These are phyloP conservation scores for Lotmaria passim DNA, from an alignment of 208 protist species.

Conservation along the genomic window DNA sequence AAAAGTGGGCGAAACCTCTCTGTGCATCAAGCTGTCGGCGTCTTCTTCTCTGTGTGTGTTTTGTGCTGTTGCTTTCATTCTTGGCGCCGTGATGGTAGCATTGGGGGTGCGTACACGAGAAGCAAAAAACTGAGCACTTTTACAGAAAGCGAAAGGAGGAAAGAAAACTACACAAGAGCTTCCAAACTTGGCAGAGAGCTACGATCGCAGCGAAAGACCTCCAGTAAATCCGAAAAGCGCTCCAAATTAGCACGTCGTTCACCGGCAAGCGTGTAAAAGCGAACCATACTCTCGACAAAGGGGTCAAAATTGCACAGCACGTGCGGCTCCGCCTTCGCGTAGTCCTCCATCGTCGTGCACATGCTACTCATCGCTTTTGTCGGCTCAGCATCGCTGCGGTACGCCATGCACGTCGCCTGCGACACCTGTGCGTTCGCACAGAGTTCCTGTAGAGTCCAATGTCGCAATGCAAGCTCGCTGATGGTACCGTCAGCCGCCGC, in stretches of 20 bases:
- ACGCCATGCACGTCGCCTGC: constrained; percentile 68
- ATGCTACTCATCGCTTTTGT: constrained; percentile 30
- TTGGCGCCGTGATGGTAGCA: no score
- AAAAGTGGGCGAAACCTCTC: no score
- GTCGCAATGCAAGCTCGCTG: constrained; percentile 22
- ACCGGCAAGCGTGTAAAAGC: constrained; percentile 78
- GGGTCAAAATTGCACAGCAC: constrained; percentile 62
- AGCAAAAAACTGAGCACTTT: constrained; percentile 7
- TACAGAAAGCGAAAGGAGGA: constrained; percentile 15
- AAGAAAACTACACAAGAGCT: constrained; percentile 42
- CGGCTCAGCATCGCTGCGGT: constrained; percentile 40
- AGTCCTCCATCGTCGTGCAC: constrained; percentile 58
- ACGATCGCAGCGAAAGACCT: constrained; percentile 73
- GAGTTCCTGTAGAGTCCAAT: constrained; percentile 50
- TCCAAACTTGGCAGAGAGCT: constrained; percentile 63
- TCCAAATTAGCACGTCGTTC: constrained; percentile 54
- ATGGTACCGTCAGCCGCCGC: constrained; percentile 9
- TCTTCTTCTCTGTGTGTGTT: no score
- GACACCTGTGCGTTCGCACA: constrained; percentile 64
- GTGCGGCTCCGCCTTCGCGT: constrained; percentile 60
- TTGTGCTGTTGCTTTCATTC: no score
- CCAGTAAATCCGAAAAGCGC: constrained; percentile 63
- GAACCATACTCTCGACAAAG: constrained; percentile 78
- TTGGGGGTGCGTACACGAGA: no score
- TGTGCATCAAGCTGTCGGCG: no score